Evolutionary conservation across 257 asterid species (phyloP).

Genomic region (Nicotiana tomentosiformis): DNA sequence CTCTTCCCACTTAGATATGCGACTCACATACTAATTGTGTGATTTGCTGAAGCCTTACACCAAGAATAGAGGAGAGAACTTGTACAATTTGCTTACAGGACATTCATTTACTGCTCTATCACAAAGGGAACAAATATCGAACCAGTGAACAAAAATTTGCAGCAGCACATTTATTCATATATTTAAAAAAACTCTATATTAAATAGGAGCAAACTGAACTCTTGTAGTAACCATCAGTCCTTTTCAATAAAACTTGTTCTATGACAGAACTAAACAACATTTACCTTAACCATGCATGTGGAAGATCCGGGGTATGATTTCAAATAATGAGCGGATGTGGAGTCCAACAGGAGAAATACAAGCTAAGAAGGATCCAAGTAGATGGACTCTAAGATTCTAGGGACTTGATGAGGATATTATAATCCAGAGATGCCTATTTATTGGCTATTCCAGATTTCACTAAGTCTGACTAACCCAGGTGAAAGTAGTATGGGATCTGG

Average conservation of each 20-base stretch:
- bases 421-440: background rate
- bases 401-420: background rate
- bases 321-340: background rate
- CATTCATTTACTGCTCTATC: background rate
- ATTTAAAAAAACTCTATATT: background rate
- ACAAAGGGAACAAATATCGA: background rate
- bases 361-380: background rate
- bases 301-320: background rate
- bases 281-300: conserved; percentile 1
- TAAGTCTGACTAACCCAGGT: background rate
- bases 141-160: background rate
- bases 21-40: background rate
- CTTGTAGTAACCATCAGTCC: background rate
- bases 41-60: background rate
- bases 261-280: background rate
- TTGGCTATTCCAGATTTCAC: background rate
- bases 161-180: background rate
- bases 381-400: background rate
- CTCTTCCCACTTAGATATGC: background rate
- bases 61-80: background rate
- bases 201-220: background rate
- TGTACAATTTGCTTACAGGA: background rate
- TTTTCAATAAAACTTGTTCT: background rate
- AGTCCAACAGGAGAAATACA: background rate
- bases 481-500: background rate